A percentile compares a stretch with the other conserved stretches of the same genome.
Conservation (phyloP, 106 monocot genomes). For the Dioscorea zingiberensis region DNA sequence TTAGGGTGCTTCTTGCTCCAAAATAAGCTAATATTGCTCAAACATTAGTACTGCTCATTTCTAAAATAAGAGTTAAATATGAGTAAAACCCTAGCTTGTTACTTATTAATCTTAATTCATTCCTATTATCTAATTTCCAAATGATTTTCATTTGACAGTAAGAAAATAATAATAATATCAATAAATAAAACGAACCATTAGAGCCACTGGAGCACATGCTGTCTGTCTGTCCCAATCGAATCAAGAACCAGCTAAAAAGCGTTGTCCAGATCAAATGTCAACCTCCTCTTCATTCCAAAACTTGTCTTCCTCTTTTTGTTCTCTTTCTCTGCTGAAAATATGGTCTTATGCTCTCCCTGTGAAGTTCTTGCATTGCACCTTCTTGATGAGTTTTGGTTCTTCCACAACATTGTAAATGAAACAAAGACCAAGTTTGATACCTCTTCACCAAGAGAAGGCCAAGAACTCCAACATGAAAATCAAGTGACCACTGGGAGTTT, state of each 20-base stretch:
- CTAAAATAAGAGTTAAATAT: too few relatives aligned
- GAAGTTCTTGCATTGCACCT: background rate
- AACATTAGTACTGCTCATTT: too few relatives aligned
- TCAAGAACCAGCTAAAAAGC: background rate
- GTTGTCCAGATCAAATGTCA: background rate
- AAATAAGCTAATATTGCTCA: too few relatives aligned
- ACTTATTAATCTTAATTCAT: too few relatives aligned
- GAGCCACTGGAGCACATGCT: too few relatives aligned
- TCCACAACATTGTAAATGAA: background rate
- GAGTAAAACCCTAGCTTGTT: too few relatives aligned
- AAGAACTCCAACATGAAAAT: background rate
- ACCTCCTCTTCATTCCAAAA: background rate
- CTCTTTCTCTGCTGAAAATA: background rate
- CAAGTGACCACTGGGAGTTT: background rate
- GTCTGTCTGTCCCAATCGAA: too few relatives aligned
- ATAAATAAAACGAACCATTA: too few relatives aligned
- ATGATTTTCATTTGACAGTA: too few relatives aligned
- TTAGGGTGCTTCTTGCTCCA: too few relatives aligned
- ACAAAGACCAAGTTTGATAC: background rate
- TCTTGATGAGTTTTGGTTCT: conserved; percentile 11
- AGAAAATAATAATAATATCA: too few relatives aligned
- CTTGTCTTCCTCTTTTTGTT: background rate
- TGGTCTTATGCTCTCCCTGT: background rate
- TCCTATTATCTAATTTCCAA: too few relatives aligned
- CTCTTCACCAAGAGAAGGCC: background rate